Percentiles rank a stretch among this genome's conserved stretches.
phyloP scores from a whole-genome alignment of 345 rosid species.

The Raphanus raphanistrum region DNA sequence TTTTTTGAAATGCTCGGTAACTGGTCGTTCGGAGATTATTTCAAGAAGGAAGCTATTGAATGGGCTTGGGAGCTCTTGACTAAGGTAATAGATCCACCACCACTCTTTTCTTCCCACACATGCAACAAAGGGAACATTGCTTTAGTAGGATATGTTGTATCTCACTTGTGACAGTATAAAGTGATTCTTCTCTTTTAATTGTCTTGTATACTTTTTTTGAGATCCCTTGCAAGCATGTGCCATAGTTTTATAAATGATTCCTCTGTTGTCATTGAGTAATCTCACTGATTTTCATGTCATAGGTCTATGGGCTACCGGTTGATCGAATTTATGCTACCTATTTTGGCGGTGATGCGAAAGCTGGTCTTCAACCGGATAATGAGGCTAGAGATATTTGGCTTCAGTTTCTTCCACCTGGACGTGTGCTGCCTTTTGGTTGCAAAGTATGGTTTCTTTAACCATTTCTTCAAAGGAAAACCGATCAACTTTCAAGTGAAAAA shows the following conservation, averaged over 20 bases:
- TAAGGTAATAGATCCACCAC: conserved; percentile 39
- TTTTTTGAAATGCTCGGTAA: conserved; percentile 99
- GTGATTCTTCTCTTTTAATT: background rate
- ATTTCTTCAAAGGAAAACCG: too few species aligned
- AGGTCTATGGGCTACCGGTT: conserved; percentile 75
- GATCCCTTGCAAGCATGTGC: background rate
- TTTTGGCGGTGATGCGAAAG: conserved; percentile 93
- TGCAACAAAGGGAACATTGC: too few species aligned
- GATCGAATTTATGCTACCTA: conserved; percentile 90
- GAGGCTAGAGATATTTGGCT: conserved; percentile 91
- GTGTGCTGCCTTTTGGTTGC: conserved; percentile 90
- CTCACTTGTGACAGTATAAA: too few species aligned
- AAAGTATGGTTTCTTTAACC: conserved; percentile 56
- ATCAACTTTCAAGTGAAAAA: too few species aligned
- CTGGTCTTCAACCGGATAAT: conserved; percentile 80
- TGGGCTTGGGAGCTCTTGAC: conserved; percentile 99
- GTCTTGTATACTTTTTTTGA: background rate
- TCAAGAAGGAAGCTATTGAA: conserved; percentile 87
- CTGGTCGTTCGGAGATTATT: conserved; percentile 98
- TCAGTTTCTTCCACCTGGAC: conserved; percentile 69
- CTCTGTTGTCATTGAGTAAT: background rate
- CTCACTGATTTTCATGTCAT: background rate
- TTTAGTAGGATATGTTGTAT: too few species aligned
- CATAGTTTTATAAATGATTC: background rate
- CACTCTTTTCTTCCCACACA: too few species aligned